Evolutionary conservation across 768 basidiomycete species (phyloP).

Genomic region (Trametes cubensis): DNA sequence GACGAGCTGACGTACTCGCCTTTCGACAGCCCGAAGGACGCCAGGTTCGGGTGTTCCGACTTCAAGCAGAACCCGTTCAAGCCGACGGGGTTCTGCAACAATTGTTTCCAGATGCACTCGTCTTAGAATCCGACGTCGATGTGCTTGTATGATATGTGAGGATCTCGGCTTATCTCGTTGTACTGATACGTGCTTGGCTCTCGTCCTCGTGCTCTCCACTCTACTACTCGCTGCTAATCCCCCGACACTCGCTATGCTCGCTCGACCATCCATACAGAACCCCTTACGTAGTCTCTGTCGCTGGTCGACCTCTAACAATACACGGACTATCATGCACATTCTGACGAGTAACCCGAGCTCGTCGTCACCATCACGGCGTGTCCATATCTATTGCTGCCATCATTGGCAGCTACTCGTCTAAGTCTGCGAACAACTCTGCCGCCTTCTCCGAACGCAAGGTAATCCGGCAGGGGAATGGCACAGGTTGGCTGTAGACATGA

Average conservation of each 20-base stretch:
- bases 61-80: constrained; percentile 74
- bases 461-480: constrained; percentile 50
- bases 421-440: background rate
- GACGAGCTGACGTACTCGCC: constrained; percentile 47
- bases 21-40: constrained; percentile 64
- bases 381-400: too few relatives aligned
- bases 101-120: constrained; percentile 60
- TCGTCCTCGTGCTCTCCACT: background rate
- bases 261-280: background rate
- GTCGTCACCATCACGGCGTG: too few relatives aligned
- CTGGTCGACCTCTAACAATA: background rate
- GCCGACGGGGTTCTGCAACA: constrained; percentile 63
- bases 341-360: background rate
- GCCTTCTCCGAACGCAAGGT: constrained; percentile 39
- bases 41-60: constrained; percentile 44
- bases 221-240: background rate
- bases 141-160: background rate
- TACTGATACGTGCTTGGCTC: background rate
- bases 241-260: background rate
- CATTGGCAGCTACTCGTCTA: background rate
- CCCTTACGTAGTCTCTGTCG: background rate
- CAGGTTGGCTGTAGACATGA: constrained; percentile 44
- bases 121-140: background rate
- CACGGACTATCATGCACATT: background rate
- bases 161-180: background rate